phyloP scores from a whole-genome alignment of 176 grass and related monocot genomes.

The Musa itinerans region DNA sequence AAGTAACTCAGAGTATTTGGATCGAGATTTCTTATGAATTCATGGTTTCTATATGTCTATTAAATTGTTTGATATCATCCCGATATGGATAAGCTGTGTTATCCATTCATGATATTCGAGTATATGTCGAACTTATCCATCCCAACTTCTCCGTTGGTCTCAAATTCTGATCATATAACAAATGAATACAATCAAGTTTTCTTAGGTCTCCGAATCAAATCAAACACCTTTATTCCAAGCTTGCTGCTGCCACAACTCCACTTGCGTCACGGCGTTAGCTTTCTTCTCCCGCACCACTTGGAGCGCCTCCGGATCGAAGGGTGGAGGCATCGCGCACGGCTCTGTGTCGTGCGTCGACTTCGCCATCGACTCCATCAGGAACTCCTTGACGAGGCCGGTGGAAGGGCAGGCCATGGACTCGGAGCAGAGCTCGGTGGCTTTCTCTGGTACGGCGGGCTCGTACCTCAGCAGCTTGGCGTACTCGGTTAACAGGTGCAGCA shows the following conservation, averaged over 20 bases:
- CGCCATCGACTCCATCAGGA: constrained; percentile 64
- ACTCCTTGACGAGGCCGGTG: background rate
- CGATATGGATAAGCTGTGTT: too few relatives aligned
- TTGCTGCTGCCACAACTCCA: constrained; percentile 5
- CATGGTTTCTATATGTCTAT: too few relatives aligned
- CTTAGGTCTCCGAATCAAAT: too few relatives aligned
- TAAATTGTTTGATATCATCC: too few relatives aligned
- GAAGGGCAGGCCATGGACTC: constrained; percentile 53
- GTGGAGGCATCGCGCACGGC: constrained; percentile 45
- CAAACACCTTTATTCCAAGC: background rate
- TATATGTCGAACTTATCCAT: too few relatives aligned
- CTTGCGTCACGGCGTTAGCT: background rate
- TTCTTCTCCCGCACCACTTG: constrained; percentile 8
- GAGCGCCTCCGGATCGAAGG: constrained; percentile 31
- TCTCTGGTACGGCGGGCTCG: constrained; percentile 54
- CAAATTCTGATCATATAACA: too few relatives aligned
- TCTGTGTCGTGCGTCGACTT: constrained; percentile 25
- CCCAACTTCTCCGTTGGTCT: too few relatives aligned
- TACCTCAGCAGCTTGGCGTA: constrained; percentile 63
- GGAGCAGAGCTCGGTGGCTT: constrained; percentile 48
- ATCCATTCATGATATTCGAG: too few relatives aligned
- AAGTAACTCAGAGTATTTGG: too few relatives aligned
- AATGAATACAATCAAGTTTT: too few relatives aligned
- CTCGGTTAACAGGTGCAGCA: constrained; percentile 59
- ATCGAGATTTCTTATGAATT: too few relatives aligned